Conservation (phyloP, 352 stramenopile genomes). For the Saprolegnia diclina region DNA sequence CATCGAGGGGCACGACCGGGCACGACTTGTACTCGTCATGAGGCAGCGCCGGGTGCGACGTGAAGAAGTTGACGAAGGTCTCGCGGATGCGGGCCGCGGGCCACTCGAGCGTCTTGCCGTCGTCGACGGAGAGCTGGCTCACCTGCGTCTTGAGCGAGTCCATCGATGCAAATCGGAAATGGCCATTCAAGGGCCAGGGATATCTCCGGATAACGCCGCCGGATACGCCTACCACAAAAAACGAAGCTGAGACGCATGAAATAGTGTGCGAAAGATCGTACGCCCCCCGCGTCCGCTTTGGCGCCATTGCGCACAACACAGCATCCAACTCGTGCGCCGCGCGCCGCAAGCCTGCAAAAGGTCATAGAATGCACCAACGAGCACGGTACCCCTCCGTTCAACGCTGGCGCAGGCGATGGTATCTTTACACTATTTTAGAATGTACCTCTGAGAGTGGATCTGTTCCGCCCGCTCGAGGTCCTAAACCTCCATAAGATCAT, state of each 20-base stretch:
- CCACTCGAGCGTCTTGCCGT: conserved; percentile 58
- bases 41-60: conserved; percentile 62
- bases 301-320: neutral
- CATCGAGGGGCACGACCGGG: conserved; percentile 94
- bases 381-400: neutral
- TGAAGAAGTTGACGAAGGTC: conserved; percentile 98
- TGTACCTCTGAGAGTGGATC: neutral
- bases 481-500: neutral
- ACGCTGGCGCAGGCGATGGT: neutral
- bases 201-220: neutral
- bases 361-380: too few relatives aligned
- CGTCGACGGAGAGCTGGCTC: neutral
- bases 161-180: conserved; percentile 17
- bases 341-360: neutral
- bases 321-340: neutral
- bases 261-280: neutral
- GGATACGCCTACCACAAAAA: neutral
- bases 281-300: neutral
- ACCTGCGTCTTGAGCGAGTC: conserved; percentile 7
- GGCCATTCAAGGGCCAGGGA: conserved; percentile 7
- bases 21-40: conserved; percentile 96
- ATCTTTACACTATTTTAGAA: neutral
- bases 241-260: neutral
- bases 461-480: neutral
- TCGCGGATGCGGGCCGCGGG: conserved; percentile 93